phyloP scores from a whole-genome alignment of 768 basidiomycete genomes.

The Termitomyces sp. region DNA sequence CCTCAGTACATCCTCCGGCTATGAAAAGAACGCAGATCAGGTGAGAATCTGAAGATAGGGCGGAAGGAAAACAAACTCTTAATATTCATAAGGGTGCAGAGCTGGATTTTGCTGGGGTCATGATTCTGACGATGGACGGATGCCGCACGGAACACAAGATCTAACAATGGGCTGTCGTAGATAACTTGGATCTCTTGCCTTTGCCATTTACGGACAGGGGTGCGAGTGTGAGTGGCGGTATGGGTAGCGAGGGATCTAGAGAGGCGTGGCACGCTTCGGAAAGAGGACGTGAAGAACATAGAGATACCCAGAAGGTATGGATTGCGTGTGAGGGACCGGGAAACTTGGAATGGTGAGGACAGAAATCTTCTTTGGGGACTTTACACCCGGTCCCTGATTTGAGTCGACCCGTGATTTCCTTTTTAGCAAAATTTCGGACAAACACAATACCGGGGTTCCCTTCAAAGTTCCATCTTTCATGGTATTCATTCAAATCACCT shows the following conservation, averaged over 20 bases:
- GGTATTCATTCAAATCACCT: no score
- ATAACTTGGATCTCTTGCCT: constrained; percentile 78
- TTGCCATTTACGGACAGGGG: constrained; percentile 59
- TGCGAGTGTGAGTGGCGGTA: constrained; percentile 26
- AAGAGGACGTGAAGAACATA: constrained; percentile 34
- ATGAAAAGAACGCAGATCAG: constrained; percentile 4
- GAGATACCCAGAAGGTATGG: neutral
- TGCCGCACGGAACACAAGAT: constrained; percentile 85
- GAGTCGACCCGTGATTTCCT: neutral
- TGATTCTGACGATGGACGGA: constrained; percentile 81
- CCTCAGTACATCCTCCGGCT: constrained; percentile 96
- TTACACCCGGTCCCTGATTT: neutral
- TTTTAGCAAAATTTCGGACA: neutral
- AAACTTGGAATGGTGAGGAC: neutral
- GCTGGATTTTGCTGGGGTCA: constrained; percentile 85
- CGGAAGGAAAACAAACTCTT: constrained; percentile 66
- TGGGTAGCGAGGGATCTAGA: constrained; percentile 60
- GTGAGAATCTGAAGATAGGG: constrained; percentile 17
- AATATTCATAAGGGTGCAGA: constrained; percentile 98
- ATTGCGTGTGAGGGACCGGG: neutral
- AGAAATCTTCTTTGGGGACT: neutral
- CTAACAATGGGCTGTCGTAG: constrained; percentile 81
- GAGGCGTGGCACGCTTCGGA: constrained; percentile 22
- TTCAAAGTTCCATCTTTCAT: no score
- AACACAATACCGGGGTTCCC: no score